These are phyloP conservation scores for Wickerhamiella azymoides DNA, from an alignment of 805 yeast species.

Conservation along the genomic window DNA sequence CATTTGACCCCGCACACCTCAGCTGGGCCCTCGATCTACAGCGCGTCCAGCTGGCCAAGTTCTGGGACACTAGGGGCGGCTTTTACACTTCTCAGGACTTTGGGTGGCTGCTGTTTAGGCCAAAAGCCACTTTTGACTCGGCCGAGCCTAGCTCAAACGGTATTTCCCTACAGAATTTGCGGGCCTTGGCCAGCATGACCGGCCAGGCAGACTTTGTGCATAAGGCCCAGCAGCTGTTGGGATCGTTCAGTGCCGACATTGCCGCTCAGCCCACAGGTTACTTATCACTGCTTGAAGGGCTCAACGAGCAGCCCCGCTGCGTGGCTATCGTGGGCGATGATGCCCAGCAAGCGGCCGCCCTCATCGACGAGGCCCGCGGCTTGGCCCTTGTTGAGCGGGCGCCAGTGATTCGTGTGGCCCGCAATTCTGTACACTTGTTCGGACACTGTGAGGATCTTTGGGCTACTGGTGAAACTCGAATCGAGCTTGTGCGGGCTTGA, in stretches of 20 bases:
- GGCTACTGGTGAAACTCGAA: background rate
- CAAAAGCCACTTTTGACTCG: constrained; percentile 26
- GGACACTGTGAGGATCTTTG: background rate
- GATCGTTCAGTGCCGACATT: constrained; percentile 13
- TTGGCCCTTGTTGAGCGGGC: background rate
- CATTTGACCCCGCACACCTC: constrained; percentile 19
- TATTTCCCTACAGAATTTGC: constrained; percentile 23
- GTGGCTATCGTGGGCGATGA: constrained; percentile 2
- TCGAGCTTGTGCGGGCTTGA: background rate
- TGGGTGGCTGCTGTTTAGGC: constrained; percentile 23
- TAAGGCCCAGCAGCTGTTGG: constrained; percentile 10
- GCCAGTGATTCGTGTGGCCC: constrained; percentile 1
- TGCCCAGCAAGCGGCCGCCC: background rate
- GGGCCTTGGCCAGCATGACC: constrained; percentile 18
- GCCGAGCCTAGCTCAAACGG: constrained; percentile 29
- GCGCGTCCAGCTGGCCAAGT: constrained; percentile 21
- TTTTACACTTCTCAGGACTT: constrained; percentile 20
- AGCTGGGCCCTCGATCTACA: constrained; percentile 24
- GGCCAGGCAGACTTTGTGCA: constrained; percentile 9
- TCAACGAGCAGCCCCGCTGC: background rate
- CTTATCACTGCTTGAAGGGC: constrained; percentile 6
- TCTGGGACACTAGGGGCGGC: constrained; percentile 26
- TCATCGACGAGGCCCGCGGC: background rate
- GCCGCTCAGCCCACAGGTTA: constrained; percentile 13
- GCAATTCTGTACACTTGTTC: constrained; percentile 1